Conservation (phyloP, 768 basidiomycete species). For the Psilocybe cubensis region DNA sequence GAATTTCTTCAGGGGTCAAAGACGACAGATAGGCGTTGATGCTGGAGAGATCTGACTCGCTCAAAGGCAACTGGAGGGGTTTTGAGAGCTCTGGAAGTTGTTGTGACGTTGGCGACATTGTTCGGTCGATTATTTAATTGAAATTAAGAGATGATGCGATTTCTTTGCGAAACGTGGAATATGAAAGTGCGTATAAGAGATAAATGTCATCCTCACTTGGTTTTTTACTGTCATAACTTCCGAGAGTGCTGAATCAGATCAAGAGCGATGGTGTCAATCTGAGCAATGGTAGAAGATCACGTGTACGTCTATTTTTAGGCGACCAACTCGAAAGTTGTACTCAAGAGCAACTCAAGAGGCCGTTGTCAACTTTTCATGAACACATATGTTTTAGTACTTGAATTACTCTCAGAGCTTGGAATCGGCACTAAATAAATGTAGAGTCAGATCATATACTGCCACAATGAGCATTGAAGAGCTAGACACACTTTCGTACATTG, state of each 20-base stretch:
- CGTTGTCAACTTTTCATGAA: no score
- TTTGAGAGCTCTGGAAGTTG: constrained; percentile 14
- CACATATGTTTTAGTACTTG: no score
- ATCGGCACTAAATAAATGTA: no score
- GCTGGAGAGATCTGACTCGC: constrained; percentile 55
- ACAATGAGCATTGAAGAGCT: no score
- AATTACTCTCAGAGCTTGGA: no score
- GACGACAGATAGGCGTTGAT: constrained; percentile 78
- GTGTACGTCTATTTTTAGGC: background rate
- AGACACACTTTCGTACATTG: no score
- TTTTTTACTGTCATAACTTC: background rate
- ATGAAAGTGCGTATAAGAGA: background rate
- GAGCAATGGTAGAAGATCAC: constrained; percentile 7
- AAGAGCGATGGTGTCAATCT: constrained; percentile 17
- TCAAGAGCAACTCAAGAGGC: no score
- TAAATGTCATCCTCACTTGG: constrained; percentile 2
- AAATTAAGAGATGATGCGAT: background rate
- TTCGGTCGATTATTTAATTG: background rate
- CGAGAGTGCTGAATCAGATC: constrained; percentile 7
- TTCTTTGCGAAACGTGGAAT: background rate
- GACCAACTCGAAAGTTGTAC: background rate
- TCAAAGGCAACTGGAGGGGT: constrained; percentile 52
- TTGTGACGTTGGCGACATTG: constrained; percentile 15
- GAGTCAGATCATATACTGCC: no score
- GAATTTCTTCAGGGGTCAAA: constrained; percentile 81